These are phyloP conservation scores for Guyanaporus albipodus DNA, from an alignment of 768 basidiomycete genomes.

Conservation along the genomic window DNA sequence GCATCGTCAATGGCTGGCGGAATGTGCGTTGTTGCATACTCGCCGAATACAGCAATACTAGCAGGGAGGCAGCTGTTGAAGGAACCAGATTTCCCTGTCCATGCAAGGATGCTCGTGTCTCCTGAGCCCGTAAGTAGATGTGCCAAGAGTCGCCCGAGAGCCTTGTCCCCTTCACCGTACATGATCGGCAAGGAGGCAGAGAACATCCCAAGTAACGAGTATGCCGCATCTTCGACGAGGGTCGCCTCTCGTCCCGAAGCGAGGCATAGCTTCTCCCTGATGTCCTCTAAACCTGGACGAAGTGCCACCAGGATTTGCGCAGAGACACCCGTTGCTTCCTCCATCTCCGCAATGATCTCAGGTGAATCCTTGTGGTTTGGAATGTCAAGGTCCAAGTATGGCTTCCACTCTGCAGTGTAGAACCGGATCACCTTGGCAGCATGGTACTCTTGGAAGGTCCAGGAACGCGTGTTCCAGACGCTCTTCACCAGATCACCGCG, in stretches of 20 bases:
- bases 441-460: slow-evolving; percentile 9
- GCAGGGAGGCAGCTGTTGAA: slow-evolving; percentile 4
- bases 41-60: neutral
- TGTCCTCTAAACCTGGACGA: neutral
- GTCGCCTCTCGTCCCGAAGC: slow-evolving; percentile 3
- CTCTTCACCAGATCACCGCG: neutral
- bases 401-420: slow-evolving; percentile 1
- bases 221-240: slow-evolving; percentile 1
- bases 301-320: neutral
- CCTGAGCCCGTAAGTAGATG: slow-evolving; percentile 1
- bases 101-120: slow-evolving; percentile 6
- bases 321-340: neutral
- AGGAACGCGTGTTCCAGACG: slow-evolving; percentile 1
- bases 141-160: slow-evolving; percentile 1
- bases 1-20: neutral
- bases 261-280: slow-evolving; percentile 1
- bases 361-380: slow-evolving; percentile 2
- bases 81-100: neutral
- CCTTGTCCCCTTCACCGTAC: slow-evolving; percentile 2
- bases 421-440: slow-evolving; percentile 3
- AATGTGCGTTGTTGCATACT: neutral
- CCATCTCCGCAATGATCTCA: slow-evolving; percentile 7
- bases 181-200: neutral
- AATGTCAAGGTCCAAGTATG: neutral
- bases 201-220: slow-evolving; percentile 5